Conservation (phyloP, 2,329 filamentous ascomycete genomes). For the Chaetomium sp. region DNA sequence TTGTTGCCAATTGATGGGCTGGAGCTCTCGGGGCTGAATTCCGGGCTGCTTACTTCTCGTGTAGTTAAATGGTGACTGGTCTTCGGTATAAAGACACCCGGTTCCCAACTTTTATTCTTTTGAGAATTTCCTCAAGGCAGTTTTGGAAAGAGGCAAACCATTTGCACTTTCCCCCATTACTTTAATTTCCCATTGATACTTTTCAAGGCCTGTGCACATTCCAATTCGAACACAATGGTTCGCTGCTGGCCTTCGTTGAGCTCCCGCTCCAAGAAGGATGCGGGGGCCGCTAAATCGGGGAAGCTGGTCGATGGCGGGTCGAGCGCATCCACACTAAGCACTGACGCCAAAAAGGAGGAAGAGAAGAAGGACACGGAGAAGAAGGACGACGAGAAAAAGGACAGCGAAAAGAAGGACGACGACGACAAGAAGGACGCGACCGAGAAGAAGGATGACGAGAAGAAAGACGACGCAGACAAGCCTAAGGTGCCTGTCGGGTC, state of each 20-base stretch:
- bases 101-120: too few species aligned
- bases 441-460: not conserved
- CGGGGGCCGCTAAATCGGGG: conserved; percentile 10
- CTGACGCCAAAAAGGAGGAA: conserved; percentile 8
- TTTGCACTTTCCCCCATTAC: too few species aligned
- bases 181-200: too few species aligned
- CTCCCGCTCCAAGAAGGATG: conserved; percentile 17
- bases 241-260: conserved; percentile 19
- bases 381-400: not conserved
- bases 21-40: too few species aligned
- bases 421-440: not conserved
- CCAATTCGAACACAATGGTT: conserved; percentile 10
- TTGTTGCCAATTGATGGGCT: too few species aligned
- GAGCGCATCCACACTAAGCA: conserved; percentile 14
- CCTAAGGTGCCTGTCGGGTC: conserved; percentile 28
- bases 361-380: not conserved
- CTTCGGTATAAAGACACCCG: too few species aligned
- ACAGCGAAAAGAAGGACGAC: not conserved
- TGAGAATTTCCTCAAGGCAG: too few species aligned
- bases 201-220: too few species aligned
- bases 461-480: conserved; percentile 24
- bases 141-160: too few species aligned
- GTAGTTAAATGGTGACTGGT: too few species aligned
- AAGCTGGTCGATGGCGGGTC: conserved; percentile 14
- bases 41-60: too few species aligned